Conservation (phyloP, 176 grass and related monocot species). For the Triticum monococcum region DNA sequence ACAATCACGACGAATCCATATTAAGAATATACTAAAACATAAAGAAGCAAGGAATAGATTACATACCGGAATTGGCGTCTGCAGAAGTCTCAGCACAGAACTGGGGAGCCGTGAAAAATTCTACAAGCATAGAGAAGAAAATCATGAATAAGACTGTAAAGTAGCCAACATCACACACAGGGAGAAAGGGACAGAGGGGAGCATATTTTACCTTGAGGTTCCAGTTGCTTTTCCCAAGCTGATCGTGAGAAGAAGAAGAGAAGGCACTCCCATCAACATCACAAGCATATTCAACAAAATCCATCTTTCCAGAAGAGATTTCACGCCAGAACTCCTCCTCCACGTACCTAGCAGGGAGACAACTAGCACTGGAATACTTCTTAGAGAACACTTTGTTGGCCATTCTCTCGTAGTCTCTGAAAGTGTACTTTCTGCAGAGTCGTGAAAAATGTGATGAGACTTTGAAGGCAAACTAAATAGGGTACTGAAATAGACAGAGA, state of each 20-base stretch:
- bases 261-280: constrained; percentile 99
- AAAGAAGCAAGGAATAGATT: constrained; percentile 5
- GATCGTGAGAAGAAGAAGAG: constrained; percentile 78
- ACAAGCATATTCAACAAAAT: constrained; percentile 96
- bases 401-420: constrained; percentile 95
- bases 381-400: constrained; percentile 88
- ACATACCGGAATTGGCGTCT: constrained; percentile 75
- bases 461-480: not conserved
- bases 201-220: constrained; percentile 79
- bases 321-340: constrained; percentile 99
- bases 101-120: constrained; percentile 81
- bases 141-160: not conserved
- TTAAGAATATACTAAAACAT: not conserved
- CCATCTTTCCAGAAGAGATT: constrained; percentile 94
- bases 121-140: constrained; percentile 31
- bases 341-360: constrained; percentile 69
- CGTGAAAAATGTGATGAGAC: constrained; percentile 13
- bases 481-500: not conserved
- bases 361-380: constrained; percentile 84
- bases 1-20: not conserved
- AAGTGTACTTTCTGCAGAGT: constrained; percentile 91
- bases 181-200: not conserved
- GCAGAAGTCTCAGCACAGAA: constrained; percentile 82
- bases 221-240: constrained; percentile 92
- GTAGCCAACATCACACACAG: not conserved